phyloP scores from a whole-genome alignment of 1,284 basidiomycete species.

The Thelephora terrestris region DNA sequence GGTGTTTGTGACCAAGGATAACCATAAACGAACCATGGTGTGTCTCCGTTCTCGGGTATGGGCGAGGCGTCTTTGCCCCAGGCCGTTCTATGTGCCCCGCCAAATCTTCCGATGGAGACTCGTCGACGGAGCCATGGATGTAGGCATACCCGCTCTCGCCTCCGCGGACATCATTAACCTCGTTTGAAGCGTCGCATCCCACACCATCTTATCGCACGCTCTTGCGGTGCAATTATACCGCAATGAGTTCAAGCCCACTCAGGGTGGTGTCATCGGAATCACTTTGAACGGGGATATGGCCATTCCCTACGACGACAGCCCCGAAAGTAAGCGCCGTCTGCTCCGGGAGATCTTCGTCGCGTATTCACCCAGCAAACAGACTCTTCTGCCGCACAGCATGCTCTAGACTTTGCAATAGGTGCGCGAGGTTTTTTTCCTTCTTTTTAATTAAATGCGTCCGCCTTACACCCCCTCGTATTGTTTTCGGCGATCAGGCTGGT shows the following conservation, averaged over 20 bases:
- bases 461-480: not conserved
- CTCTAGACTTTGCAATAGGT: slow-evolving; percentile 58
- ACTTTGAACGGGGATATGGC: slow-evolving; percentile 67
- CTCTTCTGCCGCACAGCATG: slow-evolving; percentile 52
- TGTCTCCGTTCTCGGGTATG: slow-evolving; percentile 59
- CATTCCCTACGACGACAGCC: slow-evolving; percentile 55
- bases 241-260: slow-evolving; percentile 42
- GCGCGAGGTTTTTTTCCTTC: slow-evolving; percentile 14
- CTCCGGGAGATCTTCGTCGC: not conserved
- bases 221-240: slow-evolving; percentile 56
- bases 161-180: not conserved
- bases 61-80: slow-evolving; percentile 56
- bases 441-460: slow-evolving; percentile 2
- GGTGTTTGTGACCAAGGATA: slow-evolving; percentile 29
- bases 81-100: slow-evolving; percentile 52
- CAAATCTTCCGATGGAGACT: slow-evolving; percentile 46
- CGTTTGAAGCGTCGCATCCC: slow-evolving; percentile 50
- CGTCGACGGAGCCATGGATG: slow-evolving; percentile 66
- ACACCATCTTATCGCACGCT: slow-evolving; percentile 60
- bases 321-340: slow-evolving; percentile 40
- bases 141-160: slow-evolving; percentile 23
- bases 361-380: slow-evolving; percentile 27
- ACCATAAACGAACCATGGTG: slow-evolving; percentile 73
- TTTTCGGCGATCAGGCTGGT: slow-evolving; percentile 36
- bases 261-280: slow-evolving; percentile 60